These are phyloP conservation scores for Adiantum capillusveneris DNA, from an alignment of 75 land plant genomes.

Conservation along the genomic window DNA sequence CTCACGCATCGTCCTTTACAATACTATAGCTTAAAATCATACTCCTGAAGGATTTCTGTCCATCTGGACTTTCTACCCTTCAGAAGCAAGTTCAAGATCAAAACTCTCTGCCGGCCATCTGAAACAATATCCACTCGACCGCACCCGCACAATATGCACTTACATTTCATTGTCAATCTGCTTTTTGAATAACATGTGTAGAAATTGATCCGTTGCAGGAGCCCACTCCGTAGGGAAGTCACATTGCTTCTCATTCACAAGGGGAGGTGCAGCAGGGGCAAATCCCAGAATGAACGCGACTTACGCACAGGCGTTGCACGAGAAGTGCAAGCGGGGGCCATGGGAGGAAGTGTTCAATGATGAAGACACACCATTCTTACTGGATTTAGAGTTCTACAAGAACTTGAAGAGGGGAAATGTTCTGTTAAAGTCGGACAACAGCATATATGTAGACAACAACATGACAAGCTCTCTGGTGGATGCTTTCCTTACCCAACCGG, in stretches of 20 bases:
- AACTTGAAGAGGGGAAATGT: conserved; percentile 46
- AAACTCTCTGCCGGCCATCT: background rate
- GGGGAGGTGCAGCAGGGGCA: conserved; percentile 24
- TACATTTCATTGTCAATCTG: background rate
- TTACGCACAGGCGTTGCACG: conserved; percentile 29
- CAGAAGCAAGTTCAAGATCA: too few species aligned
- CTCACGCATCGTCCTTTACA: too few species aligned
- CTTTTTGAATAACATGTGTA: background rate
- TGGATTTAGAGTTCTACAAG: conserved; percentile 39
- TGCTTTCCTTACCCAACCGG: conserved; percentile 24
- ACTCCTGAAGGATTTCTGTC: too few species aligned
- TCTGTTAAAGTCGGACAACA: conserved; percentile 30
- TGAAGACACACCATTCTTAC: conserved; percentile 27
- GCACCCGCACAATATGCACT: background rate
- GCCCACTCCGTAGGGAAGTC: conserved; percentile 53
- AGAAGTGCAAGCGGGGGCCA: conserved; percentile 28
- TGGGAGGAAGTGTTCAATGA: conserved; percentile 37
- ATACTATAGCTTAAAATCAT: too few species aligned
- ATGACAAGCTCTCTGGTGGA: conserved; percentile 35
- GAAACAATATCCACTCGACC: too few species aligned
- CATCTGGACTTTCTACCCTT: too few species aligned
- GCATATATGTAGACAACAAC: conserved; percentile 21
- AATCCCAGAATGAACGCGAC: conserved; percentile 28
- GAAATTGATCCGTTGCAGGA: conserved; percentile 16
- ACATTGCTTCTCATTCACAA: conserved; percentile 33